These are phyloP conservation scores for Emiliania huxleyi DNA, from an alignment of 78 protist genomes.

Conservation along the genomic window DNA sequence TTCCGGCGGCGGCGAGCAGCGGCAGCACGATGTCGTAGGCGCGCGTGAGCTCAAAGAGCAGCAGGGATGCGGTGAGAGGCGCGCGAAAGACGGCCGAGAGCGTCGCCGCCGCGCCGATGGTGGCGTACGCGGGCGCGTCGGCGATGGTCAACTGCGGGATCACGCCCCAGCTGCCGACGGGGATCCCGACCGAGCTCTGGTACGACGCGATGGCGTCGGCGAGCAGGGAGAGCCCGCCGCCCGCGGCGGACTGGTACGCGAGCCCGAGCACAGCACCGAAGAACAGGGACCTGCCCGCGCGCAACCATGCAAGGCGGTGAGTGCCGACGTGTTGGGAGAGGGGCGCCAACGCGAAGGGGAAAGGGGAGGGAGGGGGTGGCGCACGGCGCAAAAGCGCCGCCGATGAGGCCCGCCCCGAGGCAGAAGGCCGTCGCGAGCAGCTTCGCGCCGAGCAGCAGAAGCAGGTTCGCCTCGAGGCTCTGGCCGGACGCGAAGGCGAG, in stretches of 20 bases:
- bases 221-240: not conserved
- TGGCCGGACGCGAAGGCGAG: no score
- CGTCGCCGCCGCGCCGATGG: not conserved
- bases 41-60: not conserved
- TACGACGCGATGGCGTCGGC: not conserved
- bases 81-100: not conserved
- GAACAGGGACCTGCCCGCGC: no score
- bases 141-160: not conserved
- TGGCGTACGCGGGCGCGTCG: not conserved
- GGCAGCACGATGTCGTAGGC: not conserved
- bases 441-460: not conserved
- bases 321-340: no score
- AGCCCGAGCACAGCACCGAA: not conserved
- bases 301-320: no score
- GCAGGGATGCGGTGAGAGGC: not conserved
- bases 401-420: not conserved
- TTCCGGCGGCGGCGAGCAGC: not conserved
- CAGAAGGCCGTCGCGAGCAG: not conserved
- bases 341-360: no score
- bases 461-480: no score
- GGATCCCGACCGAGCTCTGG: not conserved
- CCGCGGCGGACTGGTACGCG: not conserved
- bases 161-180: not conserved
- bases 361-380: no score
- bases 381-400: not conserved